These are phyloP conservation scores for Paecilomyces variotii DNA, from an alignment of 2,329 filamentous ascomycete species.

Conservation along the genomic window DNA sequence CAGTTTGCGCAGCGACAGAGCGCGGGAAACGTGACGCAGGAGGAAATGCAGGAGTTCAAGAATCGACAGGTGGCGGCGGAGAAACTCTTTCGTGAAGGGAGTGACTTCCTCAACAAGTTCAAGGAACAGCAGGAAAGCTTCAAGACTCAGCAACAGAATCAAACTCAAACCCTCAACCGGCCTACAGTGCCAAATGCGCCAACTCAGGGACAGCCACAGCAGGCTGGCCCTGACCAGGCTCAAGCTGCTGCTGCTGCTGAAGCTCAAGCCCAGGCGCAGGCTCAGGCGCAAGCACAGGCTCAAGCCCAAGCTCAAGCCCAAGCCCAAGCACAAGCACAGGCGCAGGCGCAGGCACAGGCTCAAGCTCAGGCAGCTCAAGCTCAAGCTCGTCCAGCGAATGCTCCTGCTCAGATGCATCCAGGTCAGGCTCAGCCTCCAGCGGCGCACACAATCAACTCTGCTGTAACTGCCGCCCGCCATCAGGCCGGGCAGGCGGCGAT, in stretches of 20 bases:
- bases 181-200: constrained; percentile 10
- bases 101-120: constrained; percentile 40
- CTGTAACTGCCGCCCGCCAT: constrained; percentile 37
- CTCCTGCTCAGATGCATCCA: constrained; percentile 21
- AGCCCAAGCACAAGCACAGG: neutral
- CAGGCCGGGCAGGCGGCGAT: constrained; percentile 30
- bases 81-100: constrained; percentile 36
- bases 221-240: constrained; percentile 9
- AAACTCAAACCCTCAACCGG: constrained; percentile 13
- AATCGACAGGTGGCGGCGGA: constrained; percentile 33
- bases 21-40: constrained; percentile 30
- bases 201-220: constrained; percentile 12
- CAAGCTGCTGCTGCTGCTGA: neutral
- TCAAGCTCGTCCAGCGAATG: constrained; percentile 13
- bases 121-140: constrained; percentile 41
- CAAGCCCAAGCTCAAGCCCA: constrained; percentile 5
- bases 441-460: constrained; percentile 42
- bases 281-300: neutral
- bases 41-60: constrained; percentile 37
- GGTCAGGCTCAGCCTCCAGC: constrained; percentile 29
- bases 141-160: constrained; percentile 27
- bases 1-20: constrained; percentile 30
- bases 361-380: constrained; percentile 4
- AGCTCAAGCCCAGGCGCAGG: constrained; percentile 2
- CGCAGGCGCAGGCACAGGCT: neutral